These are phyloP conservation scores for Dorcoceras hygrometricum DNA, from an alignment of 257 asterid genomes.

Conservation along the genomic window DNA sequence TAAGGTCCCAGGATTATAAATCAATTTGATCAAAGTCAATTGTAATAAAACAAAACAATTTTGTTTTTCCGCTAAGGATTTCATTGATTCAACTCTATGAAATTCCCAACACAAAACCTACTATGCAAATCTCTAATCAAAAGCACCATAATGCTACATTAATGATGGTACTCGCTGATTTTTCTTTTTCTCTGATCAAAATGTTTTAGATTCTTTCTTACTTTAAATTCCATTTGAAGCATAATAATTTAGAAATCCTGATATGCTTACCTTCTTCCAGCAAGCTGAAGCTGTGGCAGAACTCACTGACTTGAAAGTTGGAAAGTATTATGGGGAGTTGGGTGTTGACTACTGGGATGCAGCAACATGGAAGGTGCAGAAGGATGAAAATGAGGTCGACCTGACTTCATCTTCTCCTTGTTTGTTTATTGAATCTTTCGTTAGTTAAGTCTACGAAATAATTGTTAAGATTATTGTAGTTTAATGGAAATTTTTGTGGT, in stretches of 20 bases:
- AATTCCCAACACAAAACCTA: no score
- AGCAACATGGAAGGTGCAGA: slow-evolving; percentile 50
- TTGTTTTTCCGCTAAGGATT: no score
- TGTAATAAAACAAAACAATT: no score
- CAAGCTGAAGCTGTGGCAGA: slow-evolving; percentile 51
- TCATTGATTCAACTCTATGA: no score
- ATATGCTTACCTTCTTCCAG: slow-evolving; percentile 31
- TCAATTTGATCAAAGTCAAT: no score
- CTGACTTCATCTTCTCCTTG: slow-evolving; percentile 1
- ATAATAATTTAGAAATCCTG: neutral
- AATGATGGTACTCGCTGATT: no score
- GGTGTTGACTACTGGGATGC: slow-evolving; percentile 81
- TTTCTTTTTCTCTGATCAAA: neutral
- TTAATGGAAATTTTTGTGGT: neutral
- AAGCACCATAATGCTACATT: neutral
- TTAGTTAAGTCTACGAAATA: neutral
- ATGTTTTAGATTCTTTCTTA: neutral
- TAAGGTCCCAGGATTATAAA: no score
- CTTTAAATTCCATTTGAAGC: slow-evolving; percentile 3
- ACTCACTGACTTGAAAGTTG: slow-evolving; percentile 73
- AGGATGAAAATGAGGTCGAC: slow-evolving; percentile 53
- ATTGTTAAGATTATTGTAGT: slow-evolving; percentile 11
- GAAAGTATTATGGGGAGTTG: slow-evolving; percentile 67
- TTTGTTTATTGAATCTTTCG: slow-evolving; percentile 3
- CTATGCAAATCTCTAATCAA: no score